Evolutionary conservation across 2,329 filamentous ascomycete genomes (phyloP), one percentile per base, ranked within the genome.

Genomic region (Pyrenophora graminea): DNA sequence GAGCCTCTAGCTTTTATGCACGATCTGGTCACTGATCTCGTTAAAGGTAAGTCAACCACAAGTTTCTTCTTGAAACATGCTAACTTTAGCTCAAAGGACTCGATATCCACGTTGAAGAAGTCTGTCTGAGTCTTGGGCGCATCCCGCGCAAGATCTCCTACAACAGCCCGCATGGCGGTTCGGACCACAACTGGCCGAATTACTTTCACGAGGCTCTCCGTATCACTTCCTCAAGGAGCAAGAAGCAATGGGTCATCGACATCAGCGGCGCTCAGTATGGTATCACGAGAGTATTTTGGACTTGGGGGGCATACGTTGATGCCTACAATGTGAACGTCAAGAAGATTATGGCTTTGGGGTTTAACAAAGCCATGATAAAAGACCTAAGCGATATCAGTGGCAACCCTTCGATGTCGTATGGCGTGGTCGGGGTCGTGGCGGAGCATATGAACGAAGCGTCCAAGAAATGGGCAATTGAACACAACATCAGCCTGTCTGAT

Each of bases 251-350:
- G 48, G 9, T 33, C 2, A 17, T 55, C 0, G 48, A 55, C 8
- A 6, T 51, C 9, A 41, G 15, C n/a, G 30, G 51, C 7, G 43
- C 39, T 4, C 51, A 48, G 6, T 55, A 40, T 13, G 48, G 51
- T 1, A 51, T 55, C 1, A 2, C 13, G 10, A 2, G 3, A 4
- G 17, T 34, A 0, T 37, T 51, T 5, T 55, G 43, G 43, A 9
- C 0, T 12, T 43, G 42, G 47, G 6, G 36, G 3, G 18, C 42
- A 3, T 54, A 43, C 15, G 3, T 25, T 4, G 12, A 9, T 7
- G 7, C 4, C 1, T 36, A 33, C 12, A 15, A 13, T 7, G 19
- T 10, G 10, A 5, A 12, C 1, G 6, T 27, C 1, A 4, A 27
- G 1, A 2, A 4, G 1, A 10, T 7, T 0, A 1, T 18, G 3